These are phyloP conservation scores for Magnaporthiopsis poae DNA, from an alignment of 2,329 filamentous ascomycete genomes.

Conservation along the genomic window DNA sequence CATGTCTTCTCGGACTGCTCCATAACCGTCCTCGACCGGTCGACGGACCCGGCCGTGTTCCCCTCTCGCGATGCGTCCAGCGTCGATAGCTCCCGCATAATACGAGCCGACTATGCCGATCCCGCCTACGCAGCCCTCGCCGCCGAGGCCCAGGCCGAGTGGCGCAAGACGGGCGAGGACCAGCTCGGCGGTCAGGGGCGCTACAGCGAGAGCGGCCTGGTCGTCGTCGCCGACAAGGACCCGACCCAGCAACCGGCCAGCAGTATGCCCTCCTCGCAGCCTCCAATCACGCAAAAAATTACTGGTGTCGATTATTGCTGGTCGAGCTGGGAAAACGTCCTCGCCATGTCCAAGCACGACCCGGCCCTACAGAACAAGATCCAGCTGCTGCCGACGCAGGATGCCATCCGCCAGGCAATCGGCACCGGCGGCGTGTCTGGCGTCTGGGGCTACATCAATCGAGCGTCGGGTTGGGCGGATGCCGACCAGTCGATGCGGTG, in stretches of 20 bases:
- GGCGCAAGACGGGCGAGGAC: conserved; percentile 48
- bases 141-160: conserved; percentile 57
- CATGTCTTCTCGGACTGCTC: conserved; percentile 40
- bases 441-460: conserved; percentile 64
- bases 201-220: conserved; percentile 61
- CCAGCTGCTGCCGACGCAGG: conserved; percentile 32
- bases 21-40: conserved; percentile 53
- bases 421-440: conserved; percentile 43
- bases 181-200: conserved; percentile 53
- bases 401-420: conserved; percentile 34
- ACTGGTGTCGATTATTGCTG: conserved; percentile 49
- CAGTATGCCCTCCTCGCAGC: background rate
- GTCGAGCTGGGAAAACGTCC: conserved; percentile 52
- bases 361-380: conserved; percentile 29
- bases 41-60: conserved; percentile 39
- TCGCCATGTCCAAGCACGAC: conserved; percentile 33
- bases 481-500: conserved; percentile 61
- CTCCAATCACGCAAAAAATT: conserved; percentile 23
- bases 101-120: conserved; percentile 71
- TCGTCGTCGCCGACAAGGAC: conserved; percentile 47
- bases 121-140: conserved; percentile 66
- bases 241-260: conserved; percentile 8
- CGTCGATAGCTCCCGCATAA: conserved; percentile 54
- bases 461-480: conserved; percentile 69
- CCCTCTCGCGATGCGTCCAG: conserved; percentile 50